Evolutionary conservation across 2,329 filamentous ascomycete genomes (phyloP).

Genomic region (Ramularia endophylla): DNA sequence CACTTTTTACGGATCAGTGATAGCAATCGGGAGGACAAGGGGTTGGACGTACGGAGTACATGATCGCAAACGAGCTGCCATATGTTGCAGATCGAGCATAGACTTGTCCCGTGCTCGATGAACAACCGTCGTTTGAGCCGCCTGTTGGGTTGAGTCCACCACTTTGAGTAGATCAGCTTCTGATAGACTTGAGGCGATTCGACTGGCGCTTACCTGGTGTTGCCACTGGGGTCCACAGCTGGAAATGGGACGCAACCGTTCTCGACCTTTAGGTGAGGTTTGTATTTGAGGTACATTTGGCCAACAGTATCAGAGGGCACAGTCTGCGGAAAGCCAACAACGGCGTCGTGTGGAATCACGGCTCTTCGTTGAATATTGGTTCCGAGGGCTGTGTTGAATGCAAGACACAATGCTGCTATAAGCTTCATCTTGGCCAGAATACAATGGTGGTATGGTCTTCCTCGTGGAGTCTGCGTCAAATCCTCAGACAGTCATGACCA

Average conservation of each 20-base stretch:
- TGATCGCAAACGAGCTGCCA: slow-evolving; percentile 41
- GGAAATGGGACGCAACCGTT: slow-evolving; percentile 60
- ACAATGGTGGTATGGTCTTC: no score
- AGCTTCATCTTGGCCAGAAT: background rate
- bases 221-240: slow-evolving; percentile 52
- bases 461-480: no score
- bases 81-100: slow-evolving; percentile 43
- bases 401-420: background rate
- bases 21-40: no score
- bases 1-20: slow-evolving; percentile 26
- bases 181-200: background rate
- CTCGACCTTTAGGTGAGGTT: slow-evolving; percentile 50
- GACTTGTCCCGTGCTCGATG: slow-evolving; percentile 44
- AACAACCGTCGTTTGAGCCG: slow-evolving; percentile 35
- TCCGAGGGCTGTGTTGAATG: slow-evolving; percentile 4
- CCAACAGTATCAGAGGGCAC: slow-evolving; percentile 46
- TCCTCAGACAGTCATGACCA: no score
- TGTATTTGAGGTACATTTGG: slow-evolving; percentile 49
- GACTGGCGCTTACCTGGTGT: slow-evolving; percentile 45
- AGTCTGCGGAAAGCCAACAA: slow-evolving; percentile 51
- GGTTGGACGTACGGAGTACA: slow-evolving; percentile 36
- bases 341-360: slow-evolving; percentile 39
- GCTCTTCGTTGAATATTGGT: slow-evolving; percentile 33
- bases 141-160: slow-evolving; percentile 42
- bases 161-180: slow-evolving; percentile 23